These are phyloP conservation scores for Arthroderma sp. DNA, from an alignment of 2,329 filamentous ascomycete genomes.

Conservation along the genomic window DNA sequence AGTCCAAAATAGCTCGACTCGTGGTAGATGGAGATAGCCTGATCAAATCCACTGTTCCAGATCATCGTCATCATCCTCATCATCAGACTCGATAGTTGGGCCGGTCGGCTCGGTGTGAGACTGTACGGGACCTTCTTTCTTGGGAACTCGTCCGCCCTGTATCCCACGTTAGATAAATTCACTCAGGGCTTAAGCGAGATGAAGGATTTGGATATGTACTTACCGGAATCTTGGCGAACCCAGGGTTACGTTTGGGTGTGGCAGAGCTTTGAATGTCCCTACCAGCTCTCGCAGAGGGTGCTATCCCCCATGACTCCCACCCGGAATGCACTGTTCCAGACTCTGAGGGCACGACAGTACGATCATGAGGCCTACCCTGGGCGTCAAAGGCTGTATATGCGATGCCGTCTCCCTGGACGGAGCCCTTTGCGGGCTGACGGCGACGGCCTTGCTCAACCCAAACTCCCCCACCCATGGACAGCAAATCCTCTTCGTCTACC, in stretches of 20 bases:
- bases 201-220: not conserved
- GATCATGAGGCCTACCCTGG: constrained; percentile 12
- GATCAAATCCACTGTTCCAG: constrained; percentile 13
- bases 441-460: constrained; percentile 9
- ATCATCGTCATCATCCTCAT: constrained; percentile 14
- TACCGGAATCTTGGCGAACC: constrained; percentile 17
- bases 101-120: constrained; percentile 11
- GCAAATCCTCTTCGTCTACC: constrained; percentile 12
- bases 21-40: no score
- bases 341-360: constrained; percentile 7
- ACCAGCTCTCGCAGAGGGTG: not conserved
- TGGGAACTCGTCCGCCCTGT: constrained; percentile 14
- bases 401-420: not conserved
- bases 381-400: constrained; percentile 13
- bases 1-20: no score
- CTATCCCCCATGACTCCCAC: constrained; percentile 11
- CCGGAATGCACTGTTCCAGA: constrained; percentile 7
- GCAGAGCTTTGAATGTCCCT: not conserved
- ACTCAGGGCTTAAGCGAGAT: not conserved
- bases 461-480: constrained; percentile 9
- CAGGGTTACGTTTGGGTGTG: constrained; percentile 7
- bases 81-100: constrained; percentile 12
- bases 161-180: not conserved
- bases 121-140: constrained; percentile 11
- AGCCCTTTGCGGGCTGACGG: not conserved